Base-by-base conservation (phyloP, 176 grass and related monocot genomes). In the Hsuehochloa calcarea region DNA sequence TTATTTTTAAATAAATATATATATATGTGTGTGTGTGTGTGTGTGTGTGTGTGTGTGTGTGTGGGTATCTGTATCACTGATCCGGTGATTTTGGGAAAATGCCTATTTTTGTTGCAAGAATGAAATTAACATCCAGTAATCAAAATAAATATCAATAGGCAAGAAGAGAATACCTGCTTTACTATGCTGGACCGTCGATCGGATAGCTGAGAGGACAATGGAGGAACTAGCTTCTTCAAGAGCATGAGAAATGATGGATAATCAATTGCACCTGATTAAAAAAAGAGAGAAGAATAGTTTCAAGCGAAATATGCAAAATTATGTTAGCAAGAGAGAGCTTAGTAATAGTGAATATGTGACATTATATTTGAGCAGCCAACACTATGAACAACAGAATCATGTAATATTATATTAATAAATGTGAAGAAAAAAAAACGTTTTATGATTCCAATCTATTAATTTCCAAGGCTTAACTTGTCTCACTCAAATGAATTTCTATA, bases 171-270 rank as follows among this genome's bases (percentile, higher is more conserved):
- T 34, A 93, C 94, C 94, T 96, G 94, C 80, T 96, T 96, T 78
- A 93, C 86, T 85, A 96, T 93, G 77, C 80, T 96, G 58, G 94
- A 96, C 34, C 94, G 87, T 31, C 94, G 90, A 85, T 96, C 94
- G 4, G 76, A 82, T 69, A 96, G 80, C 51, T 96, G 94, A 68
- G 91, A 72, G 50, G 85, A 93, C 67, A 96, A 44, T 76, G 86
- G 88, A 52, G 72, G 58, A 90, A 93, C 75, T 45, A 96, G 86
- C 87, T 96, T 91, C 87, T 96, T 96, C 63, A 96, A 70, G 67
- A 96, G 94, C 68, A 74, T 60, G 78, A 80, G 81, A 87, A 96
- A 96, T 76, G 91, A 93, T 67, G 91, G 84, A 68, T 91, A 89
- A 87, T 89, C 89, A 71, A 82, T 80, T 70, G 94, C 94, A 85